These are phyloP conservation scores for Rubia occidens DNA, from an alignment of 305 asterid genomes.

Conservation along the genomic window DNA sequence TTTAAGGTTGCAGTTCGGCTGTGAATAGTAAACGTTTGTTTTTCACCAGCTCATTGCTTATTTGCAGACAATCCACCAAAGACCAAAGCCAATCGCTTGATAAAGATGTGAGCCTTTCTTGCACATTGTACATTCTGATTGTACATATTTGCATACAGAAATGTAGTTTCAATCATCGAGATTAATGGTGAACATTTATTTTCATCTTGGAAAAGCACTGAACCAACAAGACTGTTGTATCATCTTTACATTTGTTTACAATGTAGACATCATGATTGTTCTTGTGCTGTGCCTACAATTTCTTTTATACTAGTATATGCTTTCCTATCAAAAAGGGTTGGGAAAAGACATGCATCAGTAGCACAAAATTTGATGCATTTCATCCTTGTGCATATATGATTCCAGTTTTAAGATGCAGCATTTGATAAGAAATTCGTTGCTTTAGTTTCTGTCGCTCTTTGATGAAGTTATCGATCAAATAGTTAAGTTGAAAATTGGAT, in stretches of 20 bases:
- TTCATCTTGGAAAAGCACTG: too few relatives aligned
- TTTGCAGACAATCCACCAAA: too few relatives aligned
- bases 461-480: background rate
- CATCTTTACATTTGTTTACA: conserved; percentile 1
- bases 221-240: background rate
- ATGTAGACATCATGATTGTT: conserved; percentile 5
- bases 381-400: background rate
- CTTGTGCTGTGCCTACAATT: background rate
- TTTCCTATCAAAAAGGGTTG: background rate
- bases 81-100: too few relatives aligned
- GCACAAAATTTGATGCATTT: background rate
- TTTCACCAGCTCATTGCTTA: too few relatives aligned
- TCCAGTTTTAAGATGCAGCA: background rate
- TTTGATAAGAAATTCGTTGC: background rate
- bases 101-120: too few relatives aligned
- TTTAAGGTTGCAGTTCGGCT: too few relatives aligned
- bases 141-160: too few relatives aligned
- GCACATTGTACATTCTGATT: too few relatives aligned
- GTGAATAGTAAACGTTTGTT: too few relatives aligned
- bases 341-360: background rate
- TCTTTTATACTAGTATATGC: conserved; percentile 2
- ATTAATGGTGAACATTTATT: too few relatives aligned
- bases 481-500: too few relatives aligned
- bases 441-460: background rate
- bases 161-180: too few relatives aligned